A percentile compares a stretch with the other conserved stretches of the same genome.
These are phyloP conservation scores for Saccharomyces hybrid DNA, from an alignment of 1,139 yeast genomes.

Conservation along the genomic window DNA sequence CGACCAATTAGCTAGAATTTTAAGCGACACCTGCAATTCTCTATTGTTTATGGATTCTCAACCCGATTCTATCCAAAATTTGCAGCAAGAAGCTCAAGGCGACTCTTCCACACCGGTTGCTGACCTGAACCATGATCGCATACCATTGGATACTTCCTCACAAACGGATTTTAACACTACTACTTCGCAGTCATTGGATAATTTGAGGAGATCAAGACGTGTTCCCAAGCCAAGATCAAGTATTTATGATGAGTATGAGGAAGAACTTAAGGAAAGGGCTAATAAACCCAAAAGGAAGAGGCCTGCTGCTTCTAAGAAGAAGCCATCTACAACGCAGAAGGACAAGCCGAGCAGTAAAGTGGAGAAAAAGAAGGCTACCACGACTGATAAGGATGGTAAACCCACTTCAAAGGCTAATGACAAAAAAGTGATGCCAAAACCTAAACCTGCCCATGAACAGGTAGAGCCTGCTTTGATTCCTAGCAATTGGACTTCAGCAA, in stretches of 20 bases:
- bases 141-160: not conserved
- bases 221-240: not conserved
- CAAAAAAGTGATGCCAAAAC: slow-evolving; percentile 2
- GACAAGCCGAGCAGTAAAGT: not conserved
- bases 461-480: slow-evolving; percentile 17
- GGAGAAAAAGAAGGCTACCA: not conserved
- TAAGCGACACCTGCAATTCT: not conserved
- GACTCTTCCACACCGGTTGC: not conserved
- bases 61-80: not conserved
- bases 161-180: not conserved
- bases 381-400: not conserved
- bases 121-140: not conserved
- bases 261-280: slow-evolving; percentile 1
- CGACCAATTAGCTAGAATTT: not conserved
- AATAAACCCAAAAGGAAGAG: not conserved
- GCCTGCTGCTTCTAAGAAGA: slow-evolving; percentile 2
- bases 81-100: not conserved
- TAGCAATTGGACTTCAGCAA: slow-evolving; percentile 25
- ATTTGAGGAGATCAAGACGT: slow-evolving; percentile 3
- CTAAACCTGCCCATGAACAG: slow-evolving; percentile 7
- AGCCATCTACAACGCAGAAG: not conserved
- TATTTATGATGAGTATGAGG: not conserved
- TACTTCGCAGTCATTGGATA: not conserved
- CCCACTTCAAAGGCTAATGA: not conserved
- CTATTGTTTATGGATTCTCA: not conserved